Evolutionary conservation across 441 rosid species (phyloP).

Genomic region (Flueggea neowawraea): DNA sequence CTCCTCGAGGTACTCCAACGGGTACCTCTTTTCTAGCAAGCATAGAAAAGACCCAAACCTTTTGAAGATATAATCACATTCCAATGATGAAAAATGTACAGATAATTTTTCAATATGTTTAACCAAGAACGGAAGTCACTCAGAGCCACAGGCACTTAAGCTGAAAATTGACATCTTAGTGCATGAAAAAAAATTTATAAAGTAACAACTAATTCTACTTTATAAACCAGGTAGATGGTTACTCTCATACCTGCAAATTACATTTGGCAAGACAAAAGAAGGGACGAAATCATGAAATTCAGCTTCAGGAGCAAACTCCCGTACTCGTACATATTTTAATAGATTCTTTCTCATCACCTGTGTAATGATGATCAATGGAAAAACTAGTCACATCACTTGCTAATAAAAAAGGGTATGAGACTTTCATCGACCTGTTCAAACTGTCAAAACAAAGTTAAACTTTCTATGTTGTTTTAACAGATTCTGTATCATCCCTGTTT

Average conservation of each 20-base stretch:
- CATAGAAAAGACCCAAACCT: neutral
- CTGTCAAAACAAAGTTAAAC: neutral
- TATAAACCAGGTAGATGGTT: neutral
- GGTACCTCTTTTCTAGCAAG: neutral
- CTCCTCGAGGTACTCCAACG: too few relatives aligned
- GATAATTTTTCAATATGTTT: too few relatives aligned
- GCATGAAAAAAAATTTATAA: neutral
- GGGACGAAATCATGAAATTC: constrained; percentile 70
- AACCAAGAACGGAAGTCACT: too few relatives aligned
- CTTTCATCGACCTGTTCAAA: neutral
- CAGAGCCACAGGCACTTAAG: too few relatives aligned
- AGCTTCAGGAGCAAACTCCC: constrained; percentile 91
- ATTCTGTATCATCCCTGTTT: too few relatives aligned
- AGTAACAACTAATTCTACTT: neutral
- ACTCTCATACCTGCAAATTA: constrained; percentile 76
- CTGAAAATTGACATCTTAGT: too few relatives aligned
- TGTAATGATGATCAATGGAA: neutral
- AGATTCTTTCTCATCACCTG: constrained; percentile 91
- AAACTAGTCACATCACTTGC: neutral
- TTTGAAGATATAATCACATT: neutral
- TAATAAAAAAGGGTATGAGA: neutral
- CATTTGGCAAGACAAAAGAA: constrained; percentile 78
- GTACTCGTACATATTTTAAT: constrained; percentile 65
- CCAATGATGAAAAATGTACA: too few relatives aligned
- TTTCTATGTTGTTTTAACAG: too few relatives aligned